Conservation (phyloP, 2,329 filamentous ascomycete species). For the Sordariomycetes sp. region DNA sequence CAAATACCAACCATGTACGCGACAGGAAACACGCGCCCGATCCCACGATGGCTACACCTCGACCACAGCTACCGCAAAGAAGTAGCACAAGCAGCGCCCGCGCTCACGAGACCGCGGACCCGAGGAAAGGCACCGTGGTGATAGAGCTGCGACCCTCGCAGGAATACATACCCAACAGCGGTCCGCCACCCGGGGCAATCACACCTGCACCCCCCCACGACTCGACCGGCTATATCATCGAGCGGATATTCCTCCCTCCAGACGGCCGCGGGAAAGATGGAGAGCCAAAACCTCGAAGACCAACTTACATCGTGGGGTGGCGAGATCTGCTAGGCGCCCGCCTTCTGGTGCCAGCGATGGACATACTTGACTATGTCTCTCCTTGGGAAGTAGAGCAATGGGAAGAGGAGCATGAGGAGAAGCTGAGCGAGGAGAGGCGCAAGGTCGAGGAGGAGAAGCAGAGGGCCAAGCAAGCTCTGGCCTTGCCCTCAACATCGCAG, state of each 20-base stretch:
- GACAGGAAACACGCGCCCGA: too few relatives aligned
- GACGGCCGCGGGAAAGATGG: constrained; percentile 19
- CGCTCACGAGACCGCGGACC: too few relatives aligned
- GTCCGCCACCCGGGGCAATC: constrained; percentile 37
- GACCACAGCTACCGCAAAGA: too few relatives aligned
- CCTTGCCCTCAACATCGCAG: not conserved
- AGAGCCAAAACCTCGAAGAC: constrained; percentile 27
- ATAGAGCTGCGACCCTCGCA: too few relatives aligned
- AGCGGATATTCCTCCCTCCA: constrained; percentile 36
- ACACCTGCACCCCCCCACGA: constrained; percentile 38
- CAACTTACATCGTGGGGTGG: constrained; percentile 48
- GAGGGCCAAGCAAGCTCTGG: not conserved
- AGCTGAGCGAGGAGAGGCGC: constrained; percentile 29
- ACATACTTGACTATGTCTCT: constrained; percentile 50
- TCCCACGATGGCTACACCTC: too few relatives aligned
- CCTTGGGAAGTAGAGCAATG: constrained; percentile 46
- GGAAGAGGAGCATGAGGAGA: constrained; percentile 36
- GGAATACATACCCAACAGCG: constrained; percentile 35
- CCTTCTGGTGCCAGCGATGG: constrained; percentile 33
- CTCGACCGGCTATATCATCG: constrained; percentile 47
- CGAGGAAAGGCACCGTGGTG: too few relatives aligned
- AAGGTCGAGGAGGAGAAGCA: constrained; percentile 3
- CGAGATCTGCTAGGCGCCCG: constrained; percentile 39
- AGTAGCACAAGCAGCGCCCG: too few relatives aligned
- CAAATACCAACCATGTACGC: too few relatives aligned